Evolutionary conservation across 768 basidiomycete species (phyloP), one percentile per base, ranked within the genome.

Genomic region (Podaxis pistillaris): DNA sequence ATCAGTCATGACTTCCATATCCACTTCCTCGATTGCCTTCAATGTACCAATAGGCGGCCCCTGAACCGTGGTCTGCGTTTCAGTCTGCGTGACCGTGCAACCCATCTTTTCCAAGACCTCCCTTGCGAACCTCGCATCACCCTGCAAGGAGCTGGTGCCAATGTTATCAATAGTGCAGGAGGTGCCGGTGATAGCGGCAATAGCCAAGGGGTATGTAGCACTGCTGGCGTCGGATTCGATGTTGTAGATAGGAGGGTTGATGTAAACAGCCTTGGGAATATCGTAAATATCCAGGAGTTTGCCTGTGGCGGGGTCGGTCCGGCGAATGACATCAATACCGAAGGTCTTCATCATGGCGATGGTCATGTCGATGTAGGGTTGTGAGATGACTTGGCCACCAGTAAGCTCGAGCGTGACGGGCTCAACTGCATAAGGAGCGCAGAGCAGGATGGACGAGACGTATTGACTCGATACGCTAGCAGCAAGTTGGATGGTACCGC

Each of bases 1-100:
- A 73, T 99, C 97, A 6, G 97, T 99, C 97, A 99, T 98, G n/a
- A 90, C 88, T 74, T 97, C 94, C 97, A 98, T 98, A 72, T 98
- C 94, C 22, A 98, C 86, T 68, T 88, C 84, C 56, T 91, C 92
- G 55, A 97, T 82, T 1, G 91, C 91, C 66, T 88, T 87, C 54
- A 99, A 82, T 67, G 86, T 79, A 0, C 94, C 93, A 12, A 87
- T 75, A 0, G 91, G 88, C 2, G 96, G 96, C 0, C 97, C 97
- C 0, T 84, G 88, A 37, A 98, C 97, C 9, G 93, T 97, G 8
- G 96, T 98, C 73, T 91, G 88, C 0, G 86, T 89, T 28, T 81
- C 85, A 0, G 95, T 96, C 78, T 99, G 97, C 3, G 85, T 81
- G 56, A 99, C 96, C 15, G 78, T 77, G 69, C 97, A 98, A 0